Percentiles rank a stretch among this genome's conserved stretches.
Evolutionary conservation across 1,139 yeast species (phyloP).

Genomic region (Nadsonia starkeyi-henricii): DNA sequence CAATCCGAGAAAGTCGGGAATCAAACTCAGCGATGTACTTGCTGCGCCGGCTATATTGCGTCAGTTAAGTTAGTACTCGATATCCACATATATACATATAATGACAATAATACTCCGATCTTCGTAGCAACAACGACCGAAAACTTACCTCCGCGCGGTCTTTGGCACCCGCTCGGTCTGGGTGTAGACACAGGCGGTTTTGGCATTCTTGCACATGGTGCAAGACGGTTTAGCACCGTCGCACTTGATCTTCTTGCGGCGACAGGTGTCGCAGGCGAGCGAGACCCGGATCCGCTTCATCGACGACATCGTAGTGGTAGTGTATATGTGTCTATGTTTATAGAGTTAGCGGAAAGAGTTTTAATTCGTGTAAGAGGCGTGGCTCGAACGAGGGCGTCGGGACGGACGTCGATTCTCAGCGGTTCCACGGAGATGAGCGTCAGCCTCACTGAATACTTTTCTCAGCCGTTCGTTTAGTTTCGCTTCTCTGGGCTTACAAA

Average conservation of each 20-base stretch:
- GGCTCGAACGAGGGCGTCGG: no score
- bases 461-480: no score
- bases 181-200: conserved; percentile 22
- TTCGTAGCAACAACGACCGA: no score
- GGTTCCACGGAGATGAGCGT: no score
- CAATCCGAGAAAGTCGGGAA: conserved; percentile 21
- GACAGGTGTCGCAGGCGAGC: conserved; percentile 49
- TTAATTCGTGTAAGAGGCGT: no score
- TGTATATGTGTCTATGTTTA: no score
- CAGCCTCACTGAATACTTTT: no score
- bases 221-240: conserved; percentile 59
- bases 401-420: no score
- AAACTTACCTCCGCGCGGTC: conserved; percentile 13
- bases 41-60: conserved; percentile 11
- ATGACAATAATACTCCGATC: no score
- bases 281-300: conserved; percentile 22
- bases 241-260: conserved; percentile 56
- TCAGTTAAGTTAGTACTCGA: not conserved
- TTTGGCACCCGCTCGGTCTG: conserved; percentile 18
- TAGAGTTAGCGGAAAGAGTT: no score
- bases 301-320: no score
- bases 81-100: conserved; percentile 1
- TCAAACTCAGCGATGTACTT: conserved; percentile 17
- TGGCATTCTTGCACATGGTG: conserved; percentile 38
- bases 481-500: no score